These are phyloP conservation scores for Fusarium transvaalense DNA, from an alignment of 2,329 filamentous ascomycete species.

Conservation along the genomic window DNA sequence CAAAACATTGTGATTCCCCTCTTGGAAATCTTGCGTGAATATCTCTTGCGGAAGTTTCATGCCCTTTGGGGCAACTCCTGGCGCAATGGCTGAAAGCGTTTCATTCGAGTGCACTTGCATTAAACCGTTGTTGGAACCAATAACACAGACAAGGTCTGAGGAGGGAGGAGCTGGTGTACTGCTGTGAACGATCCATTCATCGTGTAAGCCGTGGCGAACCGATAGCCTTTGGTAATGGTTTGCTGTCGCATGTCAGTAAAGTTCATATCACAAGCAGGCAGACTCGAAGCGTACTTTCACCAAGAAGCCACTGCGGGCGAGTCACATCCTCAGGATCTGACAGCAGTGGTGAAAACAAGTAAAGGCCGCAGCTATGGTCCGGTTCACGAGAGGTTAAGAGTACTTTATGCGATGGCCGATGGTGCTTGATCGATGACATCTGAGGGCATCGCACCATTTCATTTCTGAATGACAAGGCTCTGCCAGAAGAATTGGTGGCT, in stretches of 20 bases:
- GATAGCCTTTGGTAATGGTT: slow-evolving; percentile 52
- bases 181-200: slow-evolving; percentile 55
- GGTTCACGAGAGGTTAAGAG: slow-evolving; percentile 58
- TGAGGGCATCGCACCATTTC: slow-evolving; percentile 57
- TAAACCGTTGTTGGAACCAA: slow-evolving; percentile 64
- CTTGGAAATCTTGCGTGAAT: slow-evolving; percentile 64
- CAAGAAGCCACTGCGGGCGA: slow-evolving; percentile 56
- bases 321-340: slow-evolving; percentile 45
- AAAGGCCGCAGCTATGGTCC: slow-evolving; percentile 51
- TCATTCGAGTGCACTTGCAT: slow-evolving; percentile 53
- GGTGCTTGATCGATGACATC: slow-evolving; percentile 63
- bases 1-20: slow-evolving; percentile 59
- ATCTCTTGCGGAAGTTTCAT: slow-evolving; percentile 53
- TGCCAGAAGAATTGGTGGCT: slow-evolving; percentile 37
- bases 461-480: slow-evolving; percentile 40
- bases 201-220: slow-evolving; percentile 44
- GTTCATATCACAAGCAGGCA: neutral
- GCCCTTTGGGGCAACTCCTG: slow-evolving; percentile 36
- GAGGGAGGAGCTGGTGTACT: slow-evolving; percentile 58
- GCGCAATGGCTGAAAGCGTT: slow-evolving; percentile 53
- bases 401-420: slow-evolving; percentile 57
- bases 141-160: slow-evolving; percentile 58
- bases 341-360: slow-evolving; percentile 55
- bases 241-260: slow-evolving; percentile 40
- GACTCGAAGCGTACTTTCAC: slow-evolving; percentile 49